Evolutionary conservation across 306 rosid species (phyloP).

Genomic region (Prunus persica): DNA sequence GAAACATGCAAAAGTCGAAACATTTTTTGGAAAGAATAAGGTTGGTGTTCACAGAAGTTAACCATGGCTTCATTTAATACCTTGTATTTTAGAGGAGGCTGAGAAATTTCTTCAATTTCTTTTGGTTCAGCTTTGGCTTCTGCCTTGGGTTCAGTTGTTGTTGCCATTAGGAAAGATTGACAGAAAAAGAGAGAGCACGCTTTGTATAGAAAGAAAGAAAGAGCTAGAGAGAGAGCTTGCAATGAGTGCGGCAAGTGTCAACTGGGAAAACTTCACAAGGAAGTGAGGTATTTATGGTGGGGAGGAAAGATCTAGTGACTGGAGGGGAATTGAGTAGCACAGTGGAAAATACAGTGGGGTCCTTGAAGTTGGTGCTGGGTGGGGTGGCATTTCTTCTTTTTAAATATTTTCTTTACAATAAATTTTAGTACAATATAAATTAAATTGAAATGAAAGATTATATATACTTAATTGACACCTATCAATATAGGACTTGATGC

Average conservation of each 20-base stretch:
- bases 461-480: neutral
- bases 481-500: conserved; percentile 40
- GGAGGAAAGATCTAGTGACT: conserved; percentile 18
- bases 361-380: conserved; percentile 17
- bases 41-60: neutral
- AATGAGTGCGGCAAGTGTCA: neutral
- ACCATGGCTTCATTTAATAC: conserved; percentile 18
- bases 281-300: conserved; percentile 11
- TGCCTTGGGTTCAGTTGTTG: conserved; percentile 16
- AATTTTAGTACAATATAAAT: neutral
- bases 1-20: conserved; percentile 3
- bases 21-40: neutral
- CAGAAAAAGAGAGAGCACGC: neutral
- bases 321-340: conserved; percentile 6
- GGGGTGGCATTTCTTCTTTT: conserved; percentile 1
- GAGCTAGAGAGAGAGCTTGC: neutral
- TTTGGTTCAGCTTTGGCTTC: conserved; percentile 35
- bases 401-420: neutral
- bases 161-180: conserved; percentile 43
- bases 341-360: conserved; percentile 18
- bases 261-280: conserved; percentile 20
- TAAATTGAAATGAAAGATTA: neutral
- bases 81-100: conserved; percentile 63
- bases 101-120: conserved; percentile 38
- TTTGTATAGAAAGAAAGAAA: conserved; percentile 11